These are phyloP conservation scores for Clohesyomyces aquaticus DNA, from an alignment of 495 filamentous ascomycete species.

Conservation along the genomic window DNA sequence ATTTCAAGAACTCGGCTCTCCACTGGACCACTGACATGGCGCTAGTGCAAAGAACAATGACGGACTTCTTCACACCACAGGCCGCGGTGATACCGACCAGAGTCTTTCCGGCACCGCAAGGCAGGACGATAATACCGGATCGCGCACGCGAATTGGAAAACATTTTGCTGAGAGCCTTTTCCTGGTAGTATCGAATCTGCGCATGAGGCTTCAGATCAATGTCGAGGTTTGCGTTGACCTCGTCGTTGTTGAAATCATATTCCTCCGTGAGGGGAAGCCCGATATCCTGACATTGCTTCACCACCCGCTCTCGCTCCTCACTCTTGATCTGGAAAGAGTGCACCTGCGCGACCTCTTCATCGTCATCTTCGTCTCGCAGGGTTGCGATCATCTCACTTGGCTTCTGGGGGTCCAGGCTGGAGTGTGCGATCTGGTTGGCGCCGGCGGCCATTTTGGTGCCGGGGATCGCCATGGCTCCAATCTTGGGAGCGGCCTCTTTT, in stretches of 20 bases:
- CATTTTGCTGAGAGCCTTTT: slow-evolving; percentile 98
- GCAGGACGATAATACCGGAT: slow-evolving; percentile 95
- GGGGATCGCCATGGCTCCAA: slow-evolving; percentile 89
- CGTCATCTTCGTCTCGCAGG: slow-evolving; percentile 75
- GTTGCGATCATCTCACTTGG: slow-evolving; percentile 62
- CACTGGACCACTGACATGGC: slow-evolving; percentile 98
- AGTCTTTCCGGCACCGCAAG: slow-evolving; percentile 96
- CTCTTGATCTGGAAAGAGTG: slow-evolving; percentile 93
- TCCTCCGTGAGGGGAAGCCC: slow-evolving; percentile 89
- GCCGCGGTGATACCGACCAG: slow-evolving; percentile 95
- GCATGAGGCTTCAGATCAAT: slow-evolving; percentile 87
- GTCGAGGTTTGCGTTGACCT: slow-evolving; percentile 83
- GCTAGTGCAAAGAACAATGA: slow-evolving; percentile 92
- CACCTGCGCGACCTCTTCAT: slow-evolving; percentile 84
- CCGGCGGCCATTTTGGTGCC: slow-evolving; percentile 93
- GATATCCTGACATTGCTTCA: slow-evolving; percentile 86
- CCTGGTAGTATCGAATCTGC: slow-evolving; percentile 89
- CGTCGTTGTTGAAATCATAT: slow-evolving; percentile 96
- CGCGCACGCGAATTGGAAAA: slow-evolving; percentile 97
- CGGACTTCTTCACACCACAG: slow-evolving; percentile 95
- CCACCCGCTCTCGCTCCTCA: slow-evolving; percentile 76
- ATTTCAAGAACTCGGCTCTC: slow-evolving; percentile 93
- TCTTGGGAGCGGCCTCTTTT: slow-evolving; percentile 78
- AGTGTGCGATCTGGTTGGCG: slow-evolving; percentile 62
- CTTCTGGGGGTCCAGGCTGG: slow-evolving; percentile 43